phyloP scores from a whole-genome alignment of 75 land plant species.

The Ceratopteris richardii region DNA sequence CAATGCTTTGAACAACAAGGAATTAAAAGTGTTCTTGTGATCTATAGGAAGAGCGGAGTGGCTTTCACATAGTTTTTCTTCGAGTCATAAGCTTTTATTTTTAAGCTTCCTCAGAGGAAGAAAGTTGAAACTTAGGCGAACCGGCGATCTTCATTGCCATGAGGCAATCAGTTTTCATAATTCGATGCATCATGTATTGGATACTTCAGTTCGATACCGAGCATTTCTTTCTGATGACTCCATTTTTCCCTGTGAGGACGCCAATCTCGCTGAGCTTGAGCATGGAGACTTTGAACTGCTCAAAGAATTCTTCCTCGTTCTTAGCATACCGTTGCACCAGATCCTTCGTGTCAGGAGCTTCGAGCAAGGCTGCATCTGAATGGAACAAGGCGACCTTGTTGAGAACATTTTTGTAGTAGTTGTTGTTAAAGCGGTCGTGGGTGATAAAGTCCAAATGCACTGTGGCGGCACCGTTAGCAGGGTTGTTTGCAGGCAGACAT shows the following conservation, averaged over 20 bases:
- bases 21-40: too few relatives aligned
- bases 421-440: constrained; percentile 32
- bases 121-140: too few relatives aligned
- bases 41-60: too few relatives aligned
- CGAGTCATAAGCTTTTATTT: too few relatives aligned
- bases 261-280: not conserved
- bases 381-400: constrained; percentile 33
- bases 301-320: not conserved
- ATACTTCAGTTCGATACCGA: constrained; percentile 1
- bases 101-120: too few relatives aligned
- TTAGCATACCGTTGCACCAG: constrained; percentile 17
- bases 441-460: constrained; percentile 32
- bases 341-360: constrained; percentile 19
- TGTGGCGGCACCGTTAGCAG: constrained; percentile 14
- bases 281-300: not conserved
- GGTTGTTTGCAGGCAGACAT: not conserved
- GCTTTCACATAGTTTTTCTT: too few relatives aligned
- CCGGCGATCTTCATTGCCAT: too few relatives aligned
- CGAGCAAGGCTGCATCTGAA: constrained; percentile 45
- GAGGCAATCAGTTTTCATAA: too few relatives aligned
- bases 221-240: too few relatives aligned
- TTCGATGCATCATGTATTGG: not conserved
- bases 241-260: not conserved
- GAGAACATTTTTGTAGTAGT: constrained; percentile 40
- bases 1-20: too few relatives aligned